Conservation (phyloP, 2,329 filamentous ascomycete species). For the Phoma sp. region DNA sequence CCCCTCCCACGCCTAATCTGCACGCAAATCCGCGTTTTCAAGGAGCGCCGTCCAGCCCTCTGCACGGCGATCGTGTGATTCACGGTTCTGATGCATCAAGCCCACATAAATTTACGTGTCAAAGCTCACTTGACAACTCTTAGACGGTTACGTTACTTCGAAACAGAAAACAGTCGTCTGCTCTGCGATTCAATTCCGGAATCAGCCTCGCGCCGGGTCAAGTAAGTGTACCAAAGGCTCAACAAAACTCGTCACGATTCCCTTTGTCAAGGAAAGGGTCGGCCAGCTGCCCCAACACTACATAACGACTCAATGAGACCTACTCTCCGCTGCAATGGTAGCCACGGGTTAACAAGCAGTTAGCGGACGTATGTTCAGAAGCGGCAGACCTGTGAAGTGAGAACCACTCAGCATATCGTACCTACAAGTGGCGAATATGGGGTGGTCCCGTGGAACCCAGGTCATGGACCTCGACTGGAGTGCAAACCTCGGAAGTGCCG, state of each 20-base stretch:
- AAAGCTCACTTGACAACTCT: neutral
- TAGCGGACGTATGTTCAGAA: neutral
- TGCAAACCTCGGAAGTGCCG: neutral
- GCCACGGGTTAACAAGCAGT: neutral
- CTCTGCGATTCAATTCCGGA: neutral
- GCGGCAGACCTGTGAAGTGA: neutral
- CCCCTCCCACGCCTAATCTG: neutral
- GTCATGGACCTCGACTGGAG: neutral
- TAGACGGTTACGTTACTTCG: neutral
- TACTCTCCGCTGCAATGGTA: neutral
- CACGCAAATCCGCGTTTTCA: neutral
- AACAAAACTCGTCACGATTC: neutral
- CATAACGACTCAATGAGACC: neutral
- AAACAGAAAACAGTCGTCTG: neutral
- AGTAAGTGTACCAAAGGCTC: slow-evolving; percentile 4
- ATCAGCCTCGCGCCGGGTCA: neutral
- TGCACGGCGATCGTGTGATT: neutral
- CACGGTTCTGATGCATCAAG: neutral
- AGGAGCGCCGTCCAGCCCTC: neutral
- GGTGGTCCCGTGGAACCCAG: neutral
- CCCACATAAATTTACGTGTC: neutral
- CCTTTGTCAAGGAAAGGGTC: slow-evolving; percentile 3
- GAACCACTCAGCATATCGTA: no score
- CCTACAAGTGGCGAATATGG: slow-evolving; percentile 1
- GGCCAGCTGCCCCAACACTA: neutral